Base-by-base conservation (phyloP, 2,329 filamentous ascomycete genomes). In the Bertia moriformis region DNA sequence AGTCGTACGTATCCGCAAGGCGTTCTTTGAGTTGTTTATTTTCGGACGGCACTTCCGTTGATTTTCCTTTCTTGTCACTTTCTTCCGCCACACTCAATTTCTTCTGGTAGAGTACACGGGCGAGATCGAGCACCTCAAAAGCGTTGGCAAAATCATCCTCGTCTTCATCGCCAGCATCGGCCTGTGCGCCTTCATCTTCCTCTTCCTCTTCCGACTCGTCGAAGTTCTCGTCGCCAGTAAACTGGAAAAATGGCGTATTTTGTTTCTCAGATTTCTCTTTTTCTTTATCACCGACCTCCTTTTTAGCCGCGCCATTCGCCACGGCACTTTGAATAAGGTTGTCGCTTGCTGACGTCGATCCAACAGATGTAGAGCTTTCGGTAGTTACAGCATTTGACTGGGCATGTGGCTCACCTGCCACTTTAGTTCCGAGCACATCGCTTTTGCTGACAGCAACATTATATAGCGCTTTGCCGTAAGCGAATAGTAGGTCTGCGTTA, bases 401-500 rank as follows among this genome's bases (percentile, higher is more conserved):
- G 38, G 66, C 59, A 45, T 65, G 60, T 38, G 65, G 61, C 30
- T 68, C 67, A 3, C 67, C 63, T 13, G 72, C 69, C 32, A 77
- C 71, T 47, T 75, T 77, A 20, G 68, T 67, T 39, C 75, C 75
- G 38, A 80, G 61, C 15, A 80, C 73, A 47, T 78, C 73, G 46
- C 72, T 78, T 47, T 74, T 77, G 45, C 66, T 68, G 41, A 79
- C 68, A 4, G 72, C 75, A 36, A 79, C 67, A 47, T 77, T 72
- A 57, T 74, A 79, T 14, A 80, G 55, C 36, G 73, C 75, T 47
- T 74, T 72, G n/a, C 75, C 75, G 49, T 80, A 80, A 38, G 67
- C 63, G 52, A 74, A 80, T 18, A 79, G 66, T 29, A 80, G 55
- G 48, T 78, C 74, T 15, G 74, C 74, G 45, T 80, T 80, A 37